phyloP scores from a whole-genome alignment of 306 rosid genomes.

The Fagus crenata region DNA sequence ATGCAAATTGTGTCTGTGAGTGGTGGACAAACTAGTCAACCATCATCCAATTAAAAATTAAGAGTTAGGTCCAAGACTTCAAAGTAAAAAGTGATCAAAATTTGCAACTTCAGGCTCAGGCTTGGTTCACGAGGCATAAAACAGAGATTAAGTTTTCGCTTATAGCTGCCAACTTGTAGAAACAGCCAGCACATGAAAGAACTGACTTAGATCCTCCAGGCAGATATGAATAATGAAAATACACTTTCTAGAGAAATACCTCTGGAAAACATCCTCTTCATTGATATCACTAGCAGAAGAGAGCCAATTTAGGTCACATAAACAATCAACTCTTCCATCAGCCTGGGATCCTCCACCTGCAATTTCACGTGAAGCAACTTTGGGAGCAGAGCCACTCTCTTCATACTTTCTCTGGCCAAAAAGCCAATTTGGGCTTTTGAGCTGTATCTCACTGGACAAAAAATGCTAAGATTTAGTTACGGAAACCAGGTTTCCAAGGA shows the following conservation, averaged over 20 bases:
- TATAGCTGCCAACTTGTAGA: no score
- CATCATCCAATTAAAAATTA: no score
- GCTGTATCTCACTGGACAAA: conserved; percentile 85
- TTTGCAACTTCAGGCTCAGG: no score
- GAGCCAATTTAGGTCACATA: conserved; percentile 68
- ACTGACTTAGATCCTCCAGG: no score
- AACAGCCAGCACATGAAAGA: no score
- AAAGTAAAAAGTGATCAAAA: no score
- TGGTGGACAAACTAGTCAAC: no score
- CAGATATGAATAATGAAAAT: conserved; percentile 6
- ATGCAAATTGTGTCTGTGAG: no score
- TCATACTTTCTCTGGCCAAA: conserved; percentile 85
- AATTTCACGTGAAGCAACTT: conserved; percentile 55
- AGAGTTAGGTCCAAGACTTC: no score
- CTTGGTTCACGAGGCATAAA: no score
- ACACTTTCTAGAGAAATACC: conserved; percentile 42
- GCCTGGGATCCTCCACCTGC: conserved; percentile 44
- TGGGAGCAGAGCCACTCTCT: conserved; percentile 57
- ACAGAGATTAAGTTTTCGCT: no score
- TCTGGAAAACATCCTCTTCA: conserved; percentile 74
- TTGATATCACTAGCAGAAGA: conserved; percentile 48
- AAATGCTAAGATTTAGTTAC: conserved; percentile 26
- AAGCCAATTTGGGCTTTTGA: conserved; percentile 92
- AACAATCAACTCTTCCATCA: conserved; percentile 42
- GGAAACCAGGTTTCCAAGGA: conserved; percentile 9